phyloP scores from a whole-genome alignment of 225 moss, liverwort and hornwort species.

The Straminergon stramineum region DNA sequence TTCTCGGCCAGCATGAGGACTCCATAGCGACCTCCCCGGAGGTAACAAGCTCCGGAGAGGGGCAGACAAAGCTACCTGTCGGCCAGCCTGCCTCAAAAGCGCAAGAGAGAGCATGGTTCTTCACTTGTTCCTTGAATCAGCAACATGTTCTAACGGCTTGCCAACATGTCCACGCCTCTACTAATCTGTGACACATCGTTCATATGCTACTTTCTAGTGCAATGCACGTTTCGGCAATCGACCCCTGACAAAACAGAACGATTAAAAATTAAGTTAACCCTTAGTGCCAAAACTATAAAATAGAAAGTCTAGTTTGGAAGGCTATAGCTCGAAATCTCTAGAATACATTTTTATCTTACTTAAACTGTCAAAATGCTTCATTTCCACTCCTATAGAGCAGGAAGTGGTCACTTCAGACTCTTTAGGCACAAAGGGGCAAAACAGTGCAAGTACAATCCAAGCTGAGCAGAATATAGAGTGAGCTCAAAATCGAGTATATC shows the following conservation, averaged over 20 bases:
- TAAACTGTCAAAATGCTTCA: background rate
- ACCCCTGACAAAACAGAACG: constrained; percentile 3
- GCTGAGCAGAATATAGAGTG: background rate
- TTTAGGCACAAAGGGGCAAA: background rate
- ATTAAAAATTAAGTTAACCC: background rate
- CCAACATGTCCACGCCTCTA: background rate
- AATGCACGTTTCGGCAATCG: background rate
- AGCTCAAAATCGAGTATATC: background rate
- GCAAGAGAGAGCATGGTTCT: constrained; percentile 25
- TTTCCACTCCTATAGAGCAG: background rate
- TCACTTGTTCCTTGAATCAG: background rate
- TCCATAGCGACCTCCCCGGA: background rate
- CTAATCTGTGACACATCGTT: constrained; percentile 9
- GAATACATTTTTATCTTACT: too few species aligned
- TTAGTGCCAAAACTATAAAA: background rate
- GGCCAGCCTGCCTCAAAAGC: constrained; percentile 21
- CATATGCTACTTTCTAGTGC: background rate
- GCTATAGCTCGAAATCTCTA: background rate
- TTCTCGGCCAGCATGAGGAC: background rate
- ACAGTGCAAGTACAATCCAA: background rate
- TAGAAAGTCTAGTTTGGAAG: background rate
- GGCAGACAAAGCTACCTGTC: background rate
- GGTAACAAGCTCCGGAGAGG: background rate
- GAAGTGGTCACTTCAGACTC: background rate
- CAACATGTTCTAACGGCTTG: constrained; percentile 9